Conservation (phyloP, 2,329 filamentous ascomycete genomes). For the Aciculosporium take region DNA sequence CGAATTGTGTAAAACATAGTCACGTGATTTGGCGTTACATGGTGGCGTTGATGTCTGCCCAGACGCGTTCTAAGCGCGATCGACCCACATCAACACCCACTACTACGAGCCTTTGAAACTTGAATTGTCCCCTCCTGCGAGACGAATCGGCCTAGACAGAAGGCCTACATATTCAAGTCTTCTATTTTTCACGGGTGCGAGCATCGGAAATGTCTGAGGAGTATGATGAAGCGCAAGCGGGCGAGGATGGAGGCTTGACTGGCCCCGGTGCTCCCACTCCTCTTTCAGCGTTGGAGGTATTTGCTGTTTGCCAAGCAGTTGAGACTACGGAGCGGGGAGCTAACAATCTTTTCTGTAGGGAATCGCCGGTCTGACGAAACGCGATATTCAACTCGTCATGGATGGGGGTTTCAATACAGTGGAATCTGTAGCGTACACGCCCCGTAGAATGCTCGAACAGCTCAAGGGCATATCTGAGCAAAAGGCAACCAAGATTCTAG, state of each 20-base stretch:
- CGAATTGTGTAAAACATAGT: background rate
- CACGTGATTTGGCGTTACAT: constrained; percentile 26
- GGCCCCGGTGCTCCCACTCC: constrained; percentile 92
- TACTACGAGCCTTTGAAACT: too few relatives aligned
- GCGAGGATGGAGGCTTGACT: constrained; percentile 57
- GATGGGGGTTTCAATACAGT: constrained; percentile 93
- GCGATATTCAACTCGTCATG: constrained; percentile 84
- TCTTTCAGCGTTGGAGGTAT: constrained; percentile 70
- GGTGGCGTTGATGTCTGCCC: constrained; percentile 14
- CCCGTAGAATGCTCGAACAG: constrained; percentile 72
- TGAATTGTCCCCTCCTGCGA: background rate
- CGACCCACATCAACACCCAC: background rate
- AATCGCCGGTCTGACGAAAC: constrained; percentile 75
- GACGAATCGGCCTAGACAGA: background rate
- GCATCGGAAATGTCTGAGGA: constrained; percentile 32
- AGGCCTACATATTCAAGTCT: background rate
- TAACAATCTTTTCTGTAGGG: constrained; percentile 40
- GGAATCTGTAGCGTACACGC: constrained; percentile 85
- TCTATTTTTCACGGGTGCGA: background rate
- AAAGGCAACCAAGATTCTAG: constrained; percentile 82
- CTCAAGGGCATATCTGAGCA: constrained; percentile 98
- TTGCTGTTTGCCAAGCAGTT: background rate
- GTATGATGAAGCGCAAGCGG: constrained; percentile 50
- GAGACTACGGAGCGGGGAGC: background rate
- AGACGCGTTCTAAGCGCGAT: constrained; percentile 19